phyloP scores from a whole-genome alignment of 208 protist species.

The Angomonas deanei region DNA sequence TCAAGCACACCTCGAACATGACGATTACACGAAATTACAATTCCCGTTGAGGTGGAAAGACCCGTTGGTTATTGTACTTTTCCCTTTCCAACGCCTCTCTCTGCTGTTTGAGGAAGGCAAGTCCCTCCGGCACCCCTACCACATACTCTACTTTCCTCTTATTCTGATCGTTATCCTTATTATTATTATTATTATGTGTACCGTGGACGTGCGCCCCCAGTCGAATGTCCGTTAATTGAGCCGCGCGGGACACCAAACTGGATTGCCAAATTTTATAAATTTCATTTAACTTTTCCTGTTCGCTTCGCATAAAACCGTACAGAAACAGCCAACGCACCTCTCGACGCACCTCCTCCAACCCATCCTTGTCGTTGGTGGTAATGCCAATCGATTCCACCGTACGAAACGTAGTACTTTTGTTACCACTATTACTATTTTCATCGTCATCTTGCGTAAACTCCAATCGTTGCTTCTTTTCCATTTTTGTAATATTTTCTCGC shows the following conservation, averaged over 20 bases:
- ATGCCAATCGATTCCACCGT: constrained; percentile 6
- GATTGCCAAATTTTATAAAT: constrained; percentile 60
- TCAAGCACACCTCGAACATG: no score
- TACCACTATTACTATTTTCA: not conserved
- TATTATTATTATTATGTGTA: not conserved
- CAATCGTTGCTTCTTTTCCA: constrained; percentile 29
- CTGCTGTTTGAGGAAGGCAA: constrained; percentile 71
- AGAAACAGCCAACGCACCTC: constrained; percentile 79
- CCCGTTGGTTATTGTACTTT: constrained; percentile 44
- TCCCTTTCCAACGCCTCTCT: constrained; percentile 72
- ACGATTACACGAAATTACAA: no score
- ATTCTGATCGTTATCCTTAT: not conserved
- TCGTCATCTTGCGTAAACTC: constrained; percentile 32
- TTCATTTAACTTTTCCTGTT: constrained; percentile 55
- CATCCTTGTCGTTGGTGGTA: constrained; percentile 4
- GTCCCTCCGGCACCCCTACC: constrained; percentile 82
- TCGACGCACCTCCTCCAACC: constrained; percentile 25
- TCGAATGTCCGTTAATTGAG: constrained; percentile 78
- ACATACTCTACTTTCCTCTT: constrained; percentile 72
- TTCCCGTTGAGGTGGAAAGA: constrained; percentile 75
- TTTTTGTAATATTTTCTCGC: not conserved
- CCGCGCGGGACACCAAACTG: constrained; percentile 53
- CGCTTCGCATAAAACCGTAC: constrained; percentile 67
- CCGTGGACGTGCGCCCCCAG: constrained; percentile 58
- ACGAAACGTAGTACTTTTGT: not conserved